Conservation (phyloP, 768 basidiomycete species). For the Suillus paluster region DNA sequence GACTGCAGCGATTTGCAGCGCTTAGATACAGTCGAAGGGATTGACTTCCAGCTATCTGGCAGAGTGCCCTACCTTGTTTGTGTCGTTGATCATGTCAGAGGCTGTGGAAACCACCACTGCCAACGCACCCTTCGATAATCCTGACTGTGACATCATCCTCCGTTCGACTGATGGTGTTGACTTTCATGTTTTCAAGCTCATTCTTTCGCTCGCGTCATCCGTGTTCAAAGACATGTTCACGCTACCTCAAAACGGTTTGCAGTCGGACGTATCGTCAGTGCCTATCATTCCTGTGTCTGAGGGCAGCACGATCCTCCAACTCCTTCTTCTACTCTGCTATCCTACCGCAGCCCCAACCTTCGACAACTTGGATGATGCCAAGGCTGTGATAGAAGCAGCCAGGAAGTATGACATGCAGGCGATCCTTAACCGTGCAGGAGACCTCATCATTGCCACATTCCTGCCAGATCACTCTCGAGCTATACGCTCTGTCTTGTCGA, state of each 20-base stretch:
- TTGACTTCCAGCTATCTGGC: neutral
- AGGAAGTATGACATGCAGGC: neutral
- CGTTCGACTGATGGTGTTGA: constrained; percentile 14
- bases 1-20: too few species aligned
- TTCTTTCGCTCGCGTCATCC: constrained; percentile 52
- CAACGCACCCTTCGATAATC: constrained; percentile 13
- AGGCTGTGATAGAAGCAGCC: too few species aligned
- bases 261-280: neutral
- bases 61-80: neutral
- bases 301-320: constrained; percentile 18
- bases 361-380: too few species aligned
- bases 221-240: constrained; percentile 54
- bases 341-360: constrained; percentile 24
- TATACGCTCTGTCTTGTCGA: constrained; percentile 33
- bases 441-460: too few species aligned
- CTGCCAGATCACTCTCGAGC: constrained; percentile 15
- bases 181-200: constrained; percentile 22
- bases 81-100: neutral
- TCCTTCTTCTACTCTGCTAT: constrained; percentile 46
- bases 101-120: neutral
- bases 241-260: constrained; percentile 38
- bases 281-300: constrained; percentile 21
- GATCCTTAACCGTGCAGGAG: constrained; percentile 5
- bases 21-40: neutral
- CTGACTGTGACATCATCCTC: constrained; percentile 18